Evolutionary conservation across 345 rosid species (phyloP), one percentile per base, ranked within the genome.

Genomic region (Eucalyptus erythrocorys): DNA sequence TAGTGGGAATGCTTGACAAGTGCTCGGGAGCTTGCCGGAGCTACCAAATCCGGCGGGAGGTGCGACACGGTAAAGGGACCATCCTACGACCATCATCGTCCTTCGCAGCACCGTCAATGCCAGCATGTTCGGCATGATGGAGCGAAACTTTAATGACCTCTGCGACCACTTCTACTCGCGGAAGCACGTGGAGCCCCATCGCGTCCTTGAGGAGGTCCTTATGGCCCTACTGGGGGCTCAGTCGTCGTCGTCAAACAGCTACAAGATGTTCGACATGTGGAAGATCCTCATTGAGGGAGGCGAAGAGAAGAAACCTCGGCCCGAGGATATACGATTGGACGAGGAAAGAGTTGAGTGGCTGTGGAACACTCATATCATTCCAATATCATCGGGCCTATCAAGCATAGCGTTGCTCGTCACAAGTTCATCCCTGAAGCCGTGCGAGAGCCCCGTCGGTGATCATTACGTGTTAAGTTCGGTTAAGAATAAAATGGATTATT

Each of bases 201-300:
- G 14, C 19, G 14, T 30, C 71, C 71, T 61, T 14, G 17, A 61
- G 71, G 71, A 30, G 34, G 71, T 6, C 71, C 66, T 22, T 13
- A 59, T n/a, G 13, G 15, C 12, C 47, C 48, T 40, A 85, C 8
- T 47, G 55, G 4, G 88, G 27, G 34, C 80, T 4, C 34, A 30
- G n/a, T 61, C 71, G 19, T 13, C 37, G 71, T 30, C 16, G 3
- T 30, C 19, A 30, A 61, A 61, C n/a, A 13, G 71, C 34, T n/a
- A 4, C 76, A 7, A 64, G 76, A 64, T 2, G 21, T n/a, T 64
- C 57, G 94, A 93, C 34, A 68, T 94, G 47, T 86, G 79, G 26
- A 92, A 91, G 87, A 89, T 93, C 45, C 85, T 93, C 50, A 89
- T 89, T 9, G 89, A 94, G 80, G 94, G 92, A 91, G 93, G 93